These are phyloP conservation scores for Aspergillus calidoustus DNA, from an alignment of 2,329 filamentous ascomycete genomes.

Conservation along the genomic window DNA sequence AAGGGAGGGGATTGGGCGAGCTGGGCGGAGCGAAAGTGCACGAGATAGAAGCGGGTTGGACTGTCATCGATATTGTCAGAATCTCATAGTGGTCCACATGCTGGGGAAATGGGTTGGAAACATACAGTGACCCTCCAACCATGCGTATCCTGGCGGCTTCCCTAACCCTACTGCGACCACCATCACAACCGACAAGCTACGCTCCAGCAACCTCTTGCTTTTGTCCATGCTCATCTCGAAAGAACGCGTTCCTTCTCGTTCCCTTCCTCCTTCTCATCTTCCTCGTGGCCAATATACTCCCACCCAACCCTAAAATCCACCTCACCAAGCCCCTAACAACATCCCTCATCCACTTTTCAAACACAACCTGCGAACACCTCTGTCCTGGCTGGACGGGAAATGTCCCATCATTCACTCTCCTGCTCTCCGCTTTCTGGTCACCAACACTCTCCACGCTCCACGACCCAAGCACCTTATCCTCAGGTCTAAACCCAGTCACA, in stretches of 20 bases:
- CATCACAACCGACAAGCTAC: slow-evolving; percentile 38
- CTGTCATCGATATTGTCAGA: background rate
- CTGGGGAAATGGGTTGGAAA: no score
- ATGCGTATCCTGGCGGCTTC: slow-evolving; percentile 28
- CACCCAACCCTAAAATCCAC: background rate
- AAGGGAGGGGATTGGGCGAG: slow-evolving; percentile 29
- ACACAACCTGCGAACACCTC: slow-evolving; percentile 38
- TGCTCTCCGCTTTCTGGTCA: slow-evolving; percentile 25
- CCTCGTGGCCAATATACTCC: slow-evolving; percentile 18
- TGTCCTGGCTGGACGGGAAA: slow-evolving; percentile 38
- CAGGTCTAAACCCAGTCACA: slow-evolving; percentile 1
- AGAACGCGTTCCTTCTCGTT: slow-evolving; percentile 16
- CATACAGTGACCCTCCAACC: slow-evolving; percentile 33
- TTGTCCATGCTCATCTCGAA: slow-evolving; percentile 25
- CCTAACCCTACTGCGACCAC: slow-evolving; percentile 31
- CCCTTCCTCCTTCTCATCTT: slow-evolving; percentile 25
- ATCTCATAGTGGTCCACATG: background rate
- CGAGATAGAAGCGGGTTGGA: slow-evolving; percentile 26
- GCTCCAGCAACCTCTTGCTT: slow-evolving; percentile 24
- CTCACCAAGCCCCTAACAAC: slow-evolving; percentile 17
- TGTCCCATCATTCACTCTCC: slow-evolving; percentile 37
- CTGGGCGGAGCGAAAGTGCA: slow-evolving; percentile 40
- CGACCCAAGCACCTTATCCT: background rate
- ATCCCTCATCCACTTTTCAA: slow-evolving; percentile 41
- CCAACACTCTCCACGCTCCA: background rate